Conservation (phyloP, 2,329 filamentous ascomycete genomes). For the Ophiostoma fasciatum region DNA sequence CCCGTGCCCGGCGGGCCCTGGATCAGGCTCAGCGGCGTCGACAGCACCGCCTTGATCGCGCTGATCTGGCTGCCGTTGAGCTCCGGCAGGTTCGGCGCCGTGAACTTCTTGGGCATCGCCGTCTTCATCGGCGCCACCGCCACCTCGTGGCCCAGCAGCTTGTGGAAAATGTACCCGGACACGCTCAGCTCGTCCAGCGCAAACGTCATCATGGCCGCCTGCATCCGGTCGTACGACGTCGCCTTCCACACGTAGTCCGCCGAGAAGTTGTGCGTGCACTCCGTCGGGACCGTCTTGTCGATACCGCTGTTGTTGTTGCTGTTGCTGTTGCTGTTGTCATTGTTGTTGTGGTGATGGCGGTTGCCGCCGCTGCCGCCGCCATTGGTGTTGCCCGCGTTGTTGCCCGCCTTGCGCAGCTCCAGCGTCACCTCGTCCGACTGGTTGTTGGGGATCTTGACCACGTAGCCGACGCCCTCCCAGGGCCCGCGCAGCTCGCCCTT, state of each 20-base stretch:
- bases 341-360: too few relatives aligned
- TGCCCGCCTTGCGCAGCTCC: slow-evolving; percentile 83
- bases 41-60: slow-evolving; percentile 87
- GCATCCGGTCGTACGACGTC: slow-evolving; percentile 98
- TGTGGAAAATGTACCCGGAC: slow-evolving; percentile 97
- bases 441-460: slow-evolving; percentile 99
- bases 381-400: too few relatives aligned
- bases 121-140: slow-evolving; percentile 92
- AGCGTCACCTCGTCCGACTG: slow-evolving; percentile 95
- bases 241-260: slow-evolving; percentile 99
- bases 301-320: too few relatives aligned
- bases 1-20: slow-evolving; percentile 94
- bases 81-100: slow-evolving; percentile 83
- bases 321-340: too few relatives aligned
- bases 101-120: slow-evolving; percentile 91
- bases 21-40: slow-evolving; percentile 87
- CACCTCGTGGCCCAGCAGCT: slow-evolving; percentile 87
- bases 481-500: slow-evolving; percentile 80
- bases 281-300: slow-evolving; percentile 92
- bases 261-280: slow-evolving; percentile 95
- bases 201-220: slow-evolving; percentile 98
- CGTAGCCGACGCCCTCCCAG: slow-evolving; percentile 97
- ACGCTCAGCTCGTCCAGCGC: slow-evolving; percentile 97
- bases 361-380: too few relatives aligned
- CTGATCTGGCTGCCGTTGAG: slow-evolving; percentile 92